Evolutionary conservation across 768 basidiomycete genomes (phyloP), one percentile per base, ranked within the genome.

Genomic region (Leccinum obscurum): DNA sequence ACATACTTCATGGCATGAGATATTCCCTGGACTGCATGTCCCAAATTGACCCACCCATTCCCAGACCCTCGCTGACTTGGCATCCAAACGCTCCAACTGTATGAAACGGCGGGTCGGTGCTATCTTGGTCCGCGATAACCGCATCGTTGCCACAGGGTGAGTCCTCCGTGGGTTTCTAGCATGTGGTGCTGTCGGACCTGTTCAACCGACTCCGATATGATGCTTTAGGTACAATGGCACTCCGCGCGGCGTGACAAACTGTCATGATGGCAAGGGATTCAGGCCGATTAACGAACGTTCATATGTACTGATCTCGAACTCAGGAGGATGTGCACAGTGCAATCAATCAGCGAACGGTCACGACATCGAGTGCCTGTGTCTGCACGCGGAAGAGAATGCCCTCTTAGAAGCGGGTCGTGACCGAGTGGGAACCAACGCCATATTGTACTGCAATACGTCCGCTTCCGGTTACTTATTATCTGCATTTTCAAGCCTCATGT

Each of bases 371-470:
- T 99, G 97, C 68, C 79, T 98, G 3, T 99, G 97, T 69, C 77
- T 99, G 10, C 97, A 99, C 72, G 97, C 97, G 0, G 97, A 99
- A 75, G 97, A 99, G 77, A 99, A 98, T 69, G 97, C 96, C 0
- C 78, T 98, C 14, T 76, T 98, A 2, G 96, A 98, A 77, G 94
- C 94, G 2, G 96, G 97, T 17, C 77, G 93, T 59, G 97, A 98
- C 61, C 80, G 97, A 52, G 83, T 96, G n/a, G 91, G 90, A 6
- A 76, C 79, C 54, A 85, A 87, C 54, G 85, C 92, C 3, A 90
- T 92, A n/a, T 71, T 99, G 14, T 99, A 98, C 72, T 99, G 97
- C 82, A 99, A 99, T 70, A 99, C 97, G 95, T 98, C 61, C 64
- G 91, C 74, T 50, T 34, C 35, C 34, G 53, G 48, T 58, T 46